Percentiles rank a stretch among this genome's conserved stretches.
phyloP scores from a whole-genome alignment of 2,329 filamentous ascomycete genomes.

The Phoma sp. region DNA sequence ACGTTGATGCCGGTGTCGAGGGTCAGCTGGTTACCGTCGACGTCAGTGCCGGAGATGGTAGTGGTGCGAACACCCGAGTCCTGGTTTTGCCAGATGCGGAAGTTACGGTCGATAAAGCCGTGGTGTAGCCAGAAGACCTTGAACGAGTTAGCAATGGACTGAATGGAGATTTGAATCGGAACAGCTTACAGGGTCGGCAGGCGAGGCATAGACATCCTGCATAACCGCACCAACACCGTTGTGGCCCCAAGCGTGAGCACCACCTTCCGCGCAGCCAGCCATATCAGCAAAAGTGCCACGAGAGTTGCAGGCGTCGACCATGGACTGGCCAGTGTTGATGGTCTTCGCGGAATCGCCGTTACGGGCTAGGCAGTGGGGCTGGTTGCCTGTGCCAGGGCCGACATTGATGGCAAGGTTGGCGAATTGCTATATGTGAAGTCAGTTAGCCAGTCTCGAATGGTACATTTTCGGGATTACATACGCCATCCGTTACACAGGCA shows the following conservation, averaged over 20 bases:
- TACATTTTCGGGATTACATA: slow-evolving; percentile 27
- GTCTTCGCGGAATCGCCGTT: slow-evolving; percentile 35
- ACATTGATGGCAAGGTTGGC: slow-evolving; percentile 41
- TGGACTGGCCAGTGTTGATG: slow-evolving; percentile 33
- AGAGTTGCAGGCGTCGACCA: slow-evolving; percentile 40
- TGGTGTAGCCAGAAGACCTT: slow-evolving; percentile 57
- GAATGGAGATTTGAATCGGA: too few relatives aligned
- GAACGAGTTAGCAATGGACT: neutral
- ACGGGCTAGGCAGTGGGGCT: slow-evolving; percentile 41
- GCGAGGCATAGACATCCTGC: slow-evolving; percentile 41
- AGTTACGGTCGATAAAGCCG: slow-evolving; percentile 56
- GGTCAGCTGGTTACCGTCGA: slow-evolving; percentile 32
- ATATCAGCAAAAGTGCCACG: slow-evolving; percentile 35
- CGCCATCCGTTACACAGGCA: slow-evolving; percentile 42
- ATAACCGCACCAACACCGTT: slow-evolving; percentile 46
- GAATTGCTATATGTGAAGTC: slow-evolving; percentile 33
- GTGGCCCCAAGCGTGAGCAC: slow-evolving; percentile 45
- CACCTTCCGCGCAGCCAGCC: slow-evolving; percentile 36
- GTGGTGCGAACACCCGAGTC: slow-evolving; percentile 27
- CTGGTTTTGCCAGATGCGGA: slow-evolving; percentile 57
- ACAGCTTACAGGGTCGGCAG: slow-evolving; percentile 33
- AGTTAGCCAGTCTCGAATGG: slow-evolving; percentile 7
- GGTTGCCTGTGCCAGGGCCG: slow-evolving; percentile 38
- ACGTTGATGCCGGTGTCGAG: slow-evolving; percentile 38
- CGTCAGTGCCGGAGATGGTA: slow-evolving; percentile 51